Base-by-base conservation (phyloP, 2,329 filamentous ascomycete genomes). In the Cladophialophora immunda region DNA sequence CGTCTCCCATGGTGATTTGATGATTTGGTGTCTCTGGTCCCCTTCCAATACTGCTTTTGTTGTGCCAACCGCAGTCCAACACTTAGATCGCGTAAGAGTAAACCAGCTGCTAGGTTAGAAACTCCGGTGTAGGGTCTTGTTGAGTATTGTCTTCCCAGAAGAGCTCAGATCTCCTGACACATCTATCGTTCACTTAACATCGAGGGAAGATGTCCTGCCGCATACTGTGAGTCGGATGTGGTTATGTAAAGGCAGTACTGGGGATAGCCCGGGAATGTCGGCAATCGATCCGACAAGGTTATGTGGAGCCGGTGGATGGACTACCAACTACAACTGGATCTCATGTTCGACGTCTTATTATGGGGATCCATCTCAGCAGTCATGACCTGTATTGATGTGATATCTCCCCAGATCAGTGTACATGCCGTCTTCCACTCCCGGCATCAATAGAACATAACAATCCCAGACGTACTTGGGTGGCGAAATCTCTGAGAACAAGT, bases 261-360 rank as follows among this genome's bases (percentile, higher is more conserved):
- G 53, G 53, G 25, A 55, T 55, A 55, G 53, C 27, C 53, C 53
- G 53, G 53, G 27, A 19, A 32, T 8, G 13, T 55, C 53, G 53
- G 53, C 53, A 55, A 19, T 9, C 15, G 27, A 55, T n/a, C 53
- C 53, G 53, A 34, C 19, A 6, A 32, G n/a, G n/a, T n/a, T n/a
- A n/a, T 13, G 19, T 27, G 45, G 45, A 50, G 22, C 11, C 38
- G 1, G 45, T 25, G 19, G 45, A 15, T 15, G 7, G 17, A 19
- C 17, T 19, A 22, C n/a, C 38, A 45, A 45, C 32, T 11, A 9
- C 11, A 2, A 34, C 6, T 34, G 9, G 4, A 32, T 13, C 32
- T 34, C 9, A 34, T 30, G 13, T 34, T 34, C 32, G 32, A 11
- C 6, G 11, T 34, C 2, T 11, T 13, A 34, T 34, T 34, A 13